These are phyloP conservation scores for Sordariomycetes sp. DNA, from an alignment of 2,329 filamentous ascomycete genomes.

Conservation along the genomic window DNA sequence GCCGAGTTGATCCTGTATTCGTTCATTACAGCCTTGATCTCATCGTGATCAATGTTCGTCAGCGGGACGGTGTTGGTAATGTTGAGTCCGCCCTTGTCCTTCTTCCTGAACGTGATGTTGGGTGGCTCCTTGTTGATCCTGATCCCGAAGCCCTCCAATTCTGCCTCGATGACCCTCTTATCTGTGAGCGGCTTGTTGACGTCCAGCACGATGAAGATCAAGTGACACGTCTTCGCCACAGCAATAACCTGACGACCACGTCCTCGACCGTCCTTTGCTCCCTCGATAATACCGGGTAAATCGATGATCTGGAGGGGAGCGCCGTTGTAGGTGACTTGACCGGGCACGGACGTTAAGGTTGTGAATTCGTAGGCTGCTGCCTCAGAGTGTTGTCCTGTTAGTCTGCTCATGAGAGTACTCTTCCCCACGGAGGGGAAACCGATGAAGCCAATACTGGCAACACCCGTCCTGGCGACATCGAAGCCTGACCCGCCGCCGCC, in stretches of 20 bases:
- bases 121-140: conserved; percentile 94
- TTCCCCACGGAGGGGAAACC: conserved; percentile 98
- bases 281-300: conserved; percentile 96
- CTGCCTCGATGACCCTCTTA: conserved; percentile 89
- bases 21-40: conserved; percentile 96
- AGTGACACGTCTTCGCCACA: conserved; percentile 94
- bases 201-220: conserved; percentile 97
- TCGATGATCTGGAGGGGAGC: conserved; percentile 98
- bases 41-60: conserved; percentile 86
- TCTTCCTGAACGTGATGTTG: conserved; percentile 99
- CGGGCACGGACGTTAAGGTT: conserved; percentile 92
- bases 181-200: conserved; percentile 98
- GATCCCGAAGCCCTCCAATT: conserved; percentile 95
- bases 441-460: conserved; percentile 94
- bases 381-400: conserved; percentile 96
- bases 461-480: conserved; percentile 95
- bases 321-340: conserved; percentile 92
- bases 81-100: conserved; percentile 94
- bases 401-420: conserved; percentile 88
- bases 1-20: conserved; percentile 96
- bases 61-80: conserved; percentile 93
- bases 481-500: conserved; percentile 84
- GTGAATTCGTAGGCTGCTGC: conserved; percentile 98
- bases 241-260: conserved; percentile 97
- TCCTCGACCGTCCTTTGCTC: conserved; percentile 95